These are phyloP conservation scores for Saccharomyces paradoxus DNA, from an alignment of 805 yeast genomes.

Conservation along the genomic window DNA sequence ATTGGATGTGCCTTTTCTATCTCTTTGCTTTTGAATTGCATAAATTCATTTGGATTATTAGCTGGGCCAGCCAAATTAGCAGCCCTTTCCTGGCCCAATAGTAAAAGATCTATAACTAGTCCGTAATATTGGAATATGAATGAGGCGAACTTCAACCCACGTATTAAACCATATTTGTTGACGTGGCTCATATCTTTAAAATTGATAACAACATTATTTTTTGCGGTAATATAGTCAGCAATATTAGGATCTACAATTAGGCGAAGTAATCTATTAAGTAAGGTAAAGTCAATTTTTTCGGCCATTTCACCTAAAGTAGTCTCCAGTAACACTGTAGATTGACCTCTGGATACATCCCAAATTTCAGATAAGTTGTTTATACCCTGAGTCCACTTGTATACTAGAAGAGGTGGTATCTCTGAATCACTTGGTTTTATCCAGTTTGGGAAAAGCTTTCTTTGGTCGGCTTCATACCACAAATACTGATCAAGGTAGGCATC, in stretches of 20 bases:
- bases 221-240: constrained; percentile 91
- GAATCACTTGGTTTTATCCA: constrained; percentile 95
- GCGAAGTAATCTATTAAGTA: constrained; percentile 71
- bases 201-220: constrained; percentile 71
- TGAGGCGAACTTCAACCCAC: constrained; percentile 86
- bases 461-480: constrained; percentile 91
- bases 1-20: constrained; percentile 68
- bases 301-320: constrained; percentile 60
- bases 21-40: constrained; percentile 54
- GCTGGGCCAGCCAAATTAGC: constrained; percentile 77
- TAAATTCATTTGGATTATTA: constrained; percentile 62
- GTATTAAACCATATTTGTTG: constrained; percentile 76
- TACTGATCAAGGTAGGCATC: constrained; percentile 95
- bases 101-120: constrained; percentile 66
- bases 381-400: constrained; percentile 91
- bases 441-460: constrained; percentile 78
- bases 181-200: constrained; percentile 94
- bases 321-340: constrained; percentile 77
- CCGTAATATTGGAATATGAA: constrained; percentile 90
- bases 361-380: constrained; percentile 67
- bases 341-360: constrained; percentile 73
- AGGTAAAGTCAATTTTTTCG: constrained; percentile 82
- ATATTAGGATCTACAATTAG: constrained; percentile 80
- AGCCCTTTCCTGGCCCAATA: constrained; percentile 84
- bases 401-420: constrained; percentile 86